Conservation (phyloP, 345 rosid species). For the Cardamine chenopodiifolia region DNA sequence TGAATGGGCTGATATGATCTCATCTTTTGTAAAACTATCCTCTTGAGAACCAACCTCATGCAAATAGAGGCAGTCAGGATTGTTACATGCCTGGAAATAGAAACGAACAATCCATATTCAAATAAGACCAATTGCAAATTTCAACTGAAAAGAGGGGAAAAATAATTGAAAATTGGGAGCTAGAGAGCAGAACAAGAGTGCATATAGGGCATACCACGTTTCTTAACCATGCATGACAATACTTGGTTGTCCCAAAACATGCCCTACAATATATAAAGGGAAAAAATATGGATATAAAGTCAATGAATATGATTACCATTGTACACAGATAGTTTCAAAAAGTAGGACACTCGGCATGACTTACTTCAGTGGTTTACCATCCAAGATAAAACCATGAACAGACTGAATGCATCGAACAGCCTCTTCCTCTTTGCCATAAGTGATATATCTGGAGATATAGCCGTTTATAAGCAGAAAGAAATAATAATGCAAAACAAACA, state of each 20-base stretch:
- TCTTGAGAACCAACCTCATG: constrained; percentile 91
- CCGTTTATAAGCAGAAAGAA: background rate
- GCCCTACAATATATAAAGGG: constrained; percentile 56
- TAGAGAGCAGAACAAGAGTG: constrained; percentile 21
- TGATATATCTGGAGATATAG: constrained; percentile 62
- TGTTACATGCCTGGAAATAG: constrained; percentile 74
- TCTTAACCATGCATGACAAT: constrained; percentile 98
- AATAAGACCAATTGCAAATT: background rate
- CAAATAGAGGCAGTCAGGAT: constrained; percentile 93
- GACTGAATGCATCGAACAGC: constrained; percentile 88
- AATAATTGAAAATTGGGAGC: background rate
- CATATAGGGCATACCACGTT: constrained; percentile 56
- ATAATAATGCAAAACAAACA: constrained; percentile 16
- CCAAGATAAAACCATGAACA: constrained; percentile 90
- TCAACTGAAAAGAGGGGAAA: background rate
- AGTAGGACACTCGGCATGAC: constrained; percentile 6
- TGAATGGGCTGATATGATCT: constrained; percentile 77
- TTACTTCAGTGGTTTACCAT: constrained; percentile 72
- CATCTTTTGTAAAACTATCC: constrained; percentile 96
- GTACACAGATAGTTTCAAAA: background rate
- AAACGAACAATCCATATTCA: constrained; percentile 11
- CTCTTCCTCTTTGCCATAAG: constrained; percentile 82
- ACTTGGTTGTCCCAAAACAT: constrained; percentile 93
- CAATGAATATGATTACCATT: background rate
- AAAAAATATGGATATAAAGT: background rate